Percentiles rank a stretch among this genome's conserved stretches.
These are phyloP conservation scores for Pseudocercospora cruenta DNA, from an alignment of 2,329 filamentous ascomycete genomes.

Conservation along the genomic window DNA sequence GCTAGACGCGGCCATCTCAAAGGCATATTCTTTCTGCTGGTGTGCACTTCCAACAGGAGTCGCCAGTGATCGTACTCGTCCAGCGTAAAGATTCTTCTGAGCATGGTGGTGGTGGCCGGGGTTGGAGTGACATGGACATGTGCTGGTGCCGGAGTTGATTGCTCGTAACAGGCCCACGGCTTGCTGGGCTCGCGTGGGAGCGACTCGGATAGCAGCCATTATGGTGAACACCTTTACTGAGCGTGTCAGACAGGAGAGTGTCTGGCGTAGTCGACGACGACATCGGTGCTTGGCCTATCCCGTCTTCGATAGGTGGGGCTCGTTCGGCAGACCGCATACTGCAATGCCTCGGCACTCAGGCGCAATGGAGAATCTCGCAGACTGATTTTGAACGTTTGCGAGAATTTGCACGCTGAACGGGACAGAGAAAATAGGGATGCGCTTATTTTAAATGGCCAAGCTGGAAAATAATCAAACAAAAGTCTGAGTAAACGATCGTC, in stretches of 20 bases:
- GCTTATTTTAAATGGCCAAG: background rate
- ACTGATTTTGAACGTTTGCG: too few relatives aligned
- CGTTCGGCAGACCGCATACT: background rate
- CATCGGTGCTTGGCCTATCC: slow-evolving; percentile 2
- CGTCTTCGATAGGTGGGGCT: background rate
- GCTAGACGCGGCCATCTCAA: slow-evolving; percentile 95
- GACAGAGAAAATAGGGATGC: background rate
- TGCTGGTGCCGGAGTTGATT: slow-evolving; percentile 81
- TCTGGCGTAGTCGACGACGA: slow-evolving; percentile 1
- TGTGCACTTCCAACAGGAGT: slow-evolving; percentile 70
- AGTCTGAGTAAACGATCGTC: background rate
- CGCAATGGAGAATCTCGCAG: too few relatives aligned
- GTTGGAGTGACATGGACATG: slow-evolving; percentile 91
- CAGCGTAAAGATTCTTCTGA: slow-evolving; percentile 55
- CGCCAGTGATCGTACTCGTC: slow-evolving; percentile 62
- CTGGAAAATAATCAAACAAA: background rate
- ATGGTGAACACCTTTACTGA: slow-evolving; percentile 7
- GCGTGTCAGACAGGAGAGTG: background rate
- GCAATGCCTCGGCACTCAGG: background rate
- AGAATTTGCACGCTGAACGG: background rate
- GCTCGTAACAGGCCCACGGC: slow-evolving; percentile 78
- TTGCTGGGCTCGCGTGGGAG: slow-evolving; percentile 56
- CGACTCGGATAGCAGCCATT: slow-evolving; percentile 45
- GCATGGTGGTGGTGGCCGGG: slow-evolving; percentile 67
- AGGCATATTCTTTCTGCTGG: slow-evolving; percentile 91